These are phyloP conservation scores for Ascochyta koolunga DNA, from an alignment of 2,329 filamentous ascomycete genomes.

Conservation along the genomic window DNA sequence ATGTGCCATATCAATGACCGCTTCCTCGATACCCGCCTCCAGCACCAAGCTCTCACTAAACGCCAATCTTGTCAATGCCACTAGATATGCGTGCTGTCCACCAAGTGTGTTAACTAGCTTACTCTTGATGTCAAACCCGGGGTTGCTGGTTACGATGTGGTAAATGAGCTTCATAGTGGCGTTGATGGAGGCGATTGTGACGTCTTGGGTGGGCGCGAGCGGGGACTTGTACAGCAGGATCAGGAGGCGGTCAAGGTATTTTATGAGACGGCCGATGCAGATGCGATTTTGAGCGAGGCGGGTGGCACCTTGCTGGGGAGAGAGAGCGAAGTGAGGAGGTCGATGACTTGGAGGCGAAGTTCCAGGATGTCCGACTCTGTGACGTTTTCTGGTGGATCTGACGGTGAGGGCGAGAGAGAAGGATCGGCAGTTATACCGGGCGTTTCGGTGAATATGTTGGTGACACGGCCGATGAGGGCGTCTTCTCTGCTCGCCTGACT, in stretches of 20 bases:
- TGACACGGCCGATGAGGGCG: constrained; percentile 66
- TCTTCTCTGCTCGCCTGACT: constrained; percentile 48
- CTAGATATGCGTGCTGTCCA: constrained; percentile 79
- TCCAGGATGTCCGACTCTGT: constrained; percentile 49
- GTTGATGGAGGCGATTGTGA: constrained; percentile 61
- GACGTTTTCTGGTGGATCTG: neutral
- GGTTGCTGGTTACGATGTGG: constrained; percentile 65
- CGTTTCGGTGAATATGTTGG: constrained; percentile 65
- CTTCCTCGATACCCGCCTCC: constrained; percentile 76
- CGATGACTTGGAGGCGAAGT: constrained; percentile 54
- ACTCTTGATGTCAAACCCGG: constrained; percentile 69
- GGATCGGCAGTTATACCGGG: constrained; percentile 36
- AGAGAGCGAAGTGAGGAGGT: constrained; percentile 63
- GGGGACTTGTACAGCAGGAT: constrained; percentile 59
- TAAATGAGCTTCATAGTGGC: constrained; percentile 66
- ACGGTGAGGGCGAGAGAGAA: constrained; percentile 23
- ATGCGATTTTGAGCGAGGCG: constrained; percentile 72
- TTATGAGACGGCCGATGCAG: constrained; percentile 76
- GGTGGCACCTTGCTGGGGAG: constrained; percentile 63
- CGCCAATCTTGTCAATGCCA: constrained; percentile 80
- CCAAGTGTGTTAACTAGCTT: constrained; percentile 75
- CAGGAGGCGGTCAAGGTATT: constrained; percentile 76
- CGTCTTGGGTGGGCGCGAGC: constrained; percentile 43
- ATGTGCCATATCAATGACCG: constrained; percentile 80
- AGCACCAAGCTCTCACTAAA: constrained; percentile 82